phyloP scores from a whole-genome alignment of 371 early-diverging fungal genomes.

The Nosema muscidifuracis region DNA sequence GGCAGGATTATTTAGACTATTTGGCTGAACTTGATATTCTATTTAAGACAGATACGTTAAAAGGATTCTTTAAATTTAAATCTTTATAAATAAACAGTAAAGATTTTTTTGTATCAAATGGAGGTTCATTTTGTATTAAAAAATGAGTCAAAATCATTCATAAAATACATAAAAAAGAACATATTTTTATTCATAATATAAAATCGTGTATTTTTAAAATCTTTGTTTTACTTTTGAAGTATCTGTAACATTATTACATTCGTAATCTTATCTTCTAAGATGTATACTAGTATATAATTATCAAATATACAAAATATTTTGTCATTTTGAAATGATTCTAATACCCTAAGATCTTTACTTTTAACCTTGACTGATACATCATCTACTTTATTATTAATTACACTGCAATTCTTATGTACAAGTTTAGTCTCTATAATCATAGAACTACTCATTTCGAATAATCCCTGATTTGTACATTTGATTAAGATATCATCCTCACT shows the following conservation, averaged over 20 bases:
- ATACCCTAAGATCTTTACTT: conserved; percentile 5
- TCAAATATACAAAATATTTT: conserved; percentile 18
- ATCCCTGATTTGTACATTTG: conserved; percentile 6
- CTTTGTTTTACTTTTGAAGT: no score
- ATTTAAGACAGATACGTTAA: background rate
- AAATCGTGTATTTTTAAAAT: background rate
- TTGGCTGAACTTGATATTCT: background rate
- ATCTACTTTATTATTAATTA: background rate
- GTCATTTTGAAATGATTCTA: conserved; percentile 13
- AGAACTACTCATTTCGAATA: background rate
- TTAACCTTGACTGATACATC: background rate
- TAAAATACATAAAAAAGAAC: no score
- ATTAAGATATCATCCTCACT: conserved; percentile 10
- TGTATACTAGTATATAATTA: conserved; percentile 24
- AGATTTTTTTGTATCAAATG: no score
- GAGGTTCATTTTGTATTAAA: no score
- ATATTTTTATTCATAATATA: no score
- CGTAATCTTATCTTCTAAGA: conserved; percentile 4
- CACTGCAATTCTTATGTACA: background rate
- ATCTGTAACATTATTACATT: background rate
- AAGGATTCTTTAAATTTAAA: background rate
- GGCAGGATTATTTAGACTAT: background rate
- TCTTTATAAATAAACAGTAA: no score
- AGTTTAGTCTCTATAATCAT: background rate
- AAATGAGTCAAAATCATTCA: no score